These are phyloP conservation scores for Hymenoscyphus fraxineus DNA, from an alignment of 2,329 filamentous ascomycete species.

Conservation along the genomic window DNA sequence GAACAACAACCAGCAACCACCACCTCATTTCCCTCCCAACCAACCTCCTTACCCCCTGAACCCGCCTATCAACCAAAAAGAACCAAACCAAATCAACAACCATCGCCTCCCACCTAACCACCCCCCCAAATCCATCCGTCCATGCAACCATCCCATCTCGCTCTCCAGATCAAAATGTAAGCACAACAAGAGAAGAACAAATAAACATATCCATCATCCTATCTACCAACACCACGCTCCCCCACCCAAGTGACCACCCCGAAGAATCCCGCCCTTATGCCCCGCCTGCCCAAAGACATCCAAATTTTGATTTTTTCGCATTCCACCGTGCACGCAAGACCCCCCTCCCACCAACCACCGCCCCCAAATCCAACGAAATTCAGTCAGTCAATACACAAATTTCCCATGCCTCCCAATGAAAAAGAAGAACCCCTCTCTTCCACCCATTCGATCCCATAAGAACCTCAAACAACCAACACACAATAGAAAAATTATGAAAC, in stretches of 20 bases:
- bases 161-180: no score
- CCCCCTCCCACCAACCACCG: not conserved
- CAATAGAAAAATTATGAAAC: conserved; percentile 1
- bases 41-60: not conserved
- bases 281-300: not conserved
- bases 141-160: not conserved
- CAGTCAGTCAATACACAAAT: not conserved
- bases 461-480: not conserved
- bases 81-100: not conserved
- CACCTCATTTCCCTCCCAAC: not conserved
- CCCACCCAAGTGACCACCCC: not conserved
- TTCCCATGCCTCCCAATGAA: not conserved
- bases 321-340: not conserved
- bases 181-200: not conserved
- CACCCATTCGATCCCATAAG: not conserved
- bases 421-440: not conserved
- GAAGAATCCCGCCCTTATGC: not conserved
- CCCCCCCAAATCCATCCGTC: not conserved
- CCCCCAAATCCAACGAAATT: not conserved
- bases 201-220: conserved; percentile 1
- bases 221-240: not conserved
- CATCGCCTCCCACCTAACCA: not conserved
- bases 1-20: no score
- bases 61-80: not conserved
- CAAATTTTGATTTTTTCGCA: conserved; percentile 1